Evolutionary conservation across 2,329 filamentous ascomycete species (phyloP), one percentile per base, ranked within the genome.

Genomic region (Mollisia scopiformis): DNA sequence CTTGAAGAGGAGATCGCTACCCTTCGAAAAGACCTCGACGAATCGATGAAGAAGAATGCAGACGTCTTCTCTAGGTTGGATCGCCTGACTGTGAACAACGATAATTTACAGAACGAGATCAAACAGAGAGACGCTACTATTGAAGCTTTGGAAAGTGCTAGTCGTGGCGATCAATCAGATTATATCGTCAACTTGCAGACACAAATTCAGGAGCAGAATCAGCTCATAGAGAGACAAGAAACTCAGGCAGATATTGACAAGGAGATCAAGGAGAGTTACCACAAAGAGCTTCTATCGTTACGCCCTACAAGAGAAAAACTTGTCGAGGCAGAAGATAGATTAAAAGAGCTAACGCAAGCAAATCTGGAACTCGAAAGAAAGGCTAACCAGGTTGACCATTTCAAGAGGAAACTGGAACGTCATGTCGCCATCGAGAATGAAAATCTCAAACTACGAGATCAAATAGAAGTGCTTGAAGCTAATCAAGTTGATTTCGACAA

Each of bases 171-270:
- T 73, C 84, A 77, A 71, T 81, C 77, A 23, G 79, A 82, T 57
- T 76, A 81, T 53, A 81, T 86, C 64, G 78, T 79, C 75, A 75
- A 80, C 62, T 76, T 89, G 67, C 79, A 88, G 66, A 76, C 78
- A 46, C 82, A 83, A 66, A 77, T 88, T 25, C 83, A 84, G 41
- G 86, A 92, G 68, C 87, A 90, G 69, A 88, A 91, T 72, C 82
- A 88, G 60, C 79, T 92, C 53, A 93, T 93, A 70, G 86, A 87
- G 39, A 83, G 80, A 25, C 84, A 92, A 67, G 90, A 93, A 72
- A 82, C 83, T 21, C 84, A 90, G 67, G 76, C 88, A 11, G 84
- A 89, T 59, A 79, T 82, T 31, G 75, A 82, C 62, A 76, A 77
- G 19, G 72, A 77, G 16, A 73, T 76, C 2, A 71, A 77, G 66